phyloP scores from a whole-genome alignment of 1,284 basidiomycete genomes.

The Golubevia sp. region DNA sequence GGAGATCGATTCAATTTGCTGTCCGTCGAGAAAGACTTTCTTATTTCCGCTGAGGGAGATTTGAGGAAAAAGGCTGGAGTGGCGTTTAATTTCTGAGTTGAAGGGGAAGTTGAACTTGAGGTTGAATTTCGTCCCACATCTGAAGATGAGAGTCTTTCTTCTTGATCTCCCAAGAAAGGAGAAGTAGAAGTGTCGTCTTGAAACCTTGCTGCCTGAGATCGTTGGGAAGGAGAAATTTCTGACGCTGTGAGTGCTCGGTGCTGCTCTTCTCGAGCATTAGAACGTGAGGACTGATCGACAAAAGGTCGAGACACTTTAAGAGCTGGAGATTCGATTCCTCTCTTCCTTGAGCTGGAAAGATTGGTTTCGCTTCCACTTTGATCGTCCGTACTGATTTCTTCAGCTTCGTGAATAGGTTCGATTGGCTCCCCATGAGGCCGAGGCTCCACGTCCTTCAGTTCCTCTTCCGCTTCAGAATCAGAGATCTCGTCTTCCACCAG shows the following conservation, averaged over 20 bases:
- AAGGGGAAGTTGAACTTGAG: not conserved
- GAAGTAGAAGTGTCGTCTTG: not conserved
- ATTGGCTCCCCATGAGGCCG: not conserved
- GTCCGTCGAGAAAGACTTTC: not conserved
- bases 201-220: not conserved
- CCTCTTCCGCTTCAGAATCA: not conserved
- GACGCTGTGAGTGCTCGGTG: not conserved
- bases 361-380: not conserved
- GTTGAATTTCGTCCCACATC: not conserved
- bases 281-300: too few relatives aligned
- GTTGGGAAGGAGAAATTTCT: not conserved
- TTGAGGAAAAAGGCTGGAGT: not conserved
- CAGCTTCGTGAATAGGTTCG: not conserved
- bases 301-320: not conserved
- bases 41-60: not conserved
- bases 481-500: not conserved
- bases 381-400: not conserved
- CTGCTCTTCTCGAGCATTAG: not conserved
- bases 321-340: not conserved
- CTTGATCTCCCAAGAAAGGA: not conserved
- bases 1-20: not conserved
- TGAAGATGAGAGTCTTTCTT: not conserved
- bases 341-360: not conserved
- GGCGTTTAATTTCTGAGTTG: not conserved
- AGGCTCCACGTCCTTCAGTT: not conserved